These are phyloP conservation scores for Epichloe amarillans DNA, from an alignment of 2,329 filamentous ascomycete species.

Conservation along the genomic window DNA sequence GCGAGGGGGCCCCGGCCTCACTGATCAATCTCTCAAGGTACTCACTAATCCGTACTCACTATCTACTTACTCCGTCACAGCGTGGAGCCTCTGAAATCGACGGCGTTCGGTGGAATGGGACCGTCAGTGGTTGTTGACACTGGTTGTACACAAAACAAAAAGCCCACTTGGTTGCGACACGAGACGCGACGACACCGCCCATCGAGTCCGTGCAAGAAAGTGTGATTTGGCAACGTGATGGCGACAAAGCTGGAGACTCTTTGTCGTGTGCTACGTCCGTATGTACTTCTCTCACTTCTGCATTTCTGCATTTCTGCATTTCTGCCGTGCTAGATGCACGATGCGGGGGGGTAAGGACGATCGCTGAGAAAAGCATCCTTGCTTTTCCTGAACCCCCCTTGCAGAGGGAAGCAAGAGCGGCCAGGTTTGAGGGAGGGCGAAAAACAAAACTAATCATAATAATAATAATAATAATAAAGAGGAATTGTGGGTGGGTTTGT, in stretches of 20 bases:
- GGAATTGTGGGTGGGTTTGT: too few relatives aligned
- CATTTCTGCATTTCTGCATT: background rate
- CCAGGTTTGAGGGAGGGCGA: too few relatives aligned
- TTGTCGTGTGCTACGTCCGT: background rate
- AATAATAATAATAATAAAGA: too few relatives aligned
- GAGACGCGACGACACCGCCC: background rate
- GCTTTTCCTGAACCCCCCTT: background rate
- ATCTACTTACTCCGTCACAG: too few relatives aligned
- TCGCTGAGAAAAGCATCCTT: background rate
- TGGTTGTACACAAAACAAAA: background rate
- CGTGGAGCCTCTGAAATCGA: background rate
- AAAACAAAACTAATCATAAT: too few relatives aligned
- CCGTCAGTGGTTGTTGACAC: background rate
- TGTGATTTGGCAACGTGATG: conserved; percentile 3
- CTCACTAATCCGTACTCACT: too few relatives aligned
- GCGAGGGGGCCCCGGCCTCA: too few relatives aligned
- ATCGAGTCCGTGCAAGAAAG: background rate
- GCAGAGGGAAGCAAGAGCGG: too few relatives aligned
- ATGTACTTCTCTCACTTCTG: background rate
- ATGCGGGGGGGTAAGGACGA: conserved; percentile 4
- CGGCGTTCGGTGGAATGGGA: background rate
- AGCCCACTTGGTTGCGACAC: conserved; percentile 3
- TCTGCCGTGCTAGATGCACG: conserved; percentile 1
- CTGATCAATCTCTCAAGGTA: too few relatives aligned
- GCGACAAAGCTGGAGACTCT: background rate